A percentile compares a stretch with the other conserved stretches of the same genome.
Conservation (phyloP, 2,329 filamentous ascomycete genomes). For the Salinomyces thailandicus region DNA sequence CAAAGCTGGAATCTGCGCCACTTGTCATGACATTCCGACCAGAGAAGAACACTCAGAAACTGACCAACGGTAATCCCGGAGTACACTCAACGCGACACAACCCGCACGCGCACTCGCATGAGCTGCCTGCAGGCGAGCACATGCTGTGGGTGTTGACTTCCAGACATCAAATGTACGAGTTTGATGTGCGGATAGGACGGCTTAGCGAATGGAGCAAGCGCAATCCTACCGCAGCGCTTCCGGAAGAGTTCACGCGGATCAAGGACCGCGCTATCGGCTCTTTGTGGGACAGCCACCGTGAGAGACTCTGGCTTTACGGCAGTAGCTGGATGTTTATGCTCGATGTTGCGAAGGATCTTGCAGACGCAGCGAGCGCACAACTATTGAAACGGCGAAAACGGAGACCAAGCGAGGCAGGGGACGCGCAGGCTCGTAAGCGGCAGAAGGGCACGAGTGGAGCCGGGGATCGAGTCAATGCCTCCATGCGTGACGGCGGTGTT, state of each 20-base stretch:
- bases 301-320: slow-evolving; percentile 79
- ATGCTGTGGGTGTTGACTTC: slow-evolving; percentile 52
- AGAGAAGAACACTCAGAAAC: slow-evolving; percentile 13
- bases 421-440: slow-evolving; percentile 16
- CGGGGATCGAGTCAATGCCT: slow-evolving; percentile 40
- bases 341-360: slow-evolving; percentile 63
- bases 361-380: background rate
- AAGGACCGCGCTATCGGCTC: slow-evolving; percentile 74
- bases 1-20: slow-evolving; percentile 35
- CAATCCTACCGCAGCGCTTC: slow-evolving; percentile 67
- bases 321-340: slow-evolving; percentile 85
- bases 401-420: slow-evolving; percentile 18
- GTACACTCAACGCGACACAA: slow-evolving; percentile 41
- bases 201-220: slow-evolving; percentile 77
- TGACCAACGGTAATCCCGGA: slow-evolving; percentile 36
- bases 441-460: slow-evolving; percentile 43
- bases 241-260: slow-evolving; percentile 60
- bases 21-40: slow-evolving; percentile 40
- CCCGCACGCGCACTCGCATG: slow-evolving; percentile 45
- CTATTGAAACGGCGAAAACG: slow-evolving; percentile 6
- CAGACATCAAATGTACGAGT: slow-evolving; percentile 60
- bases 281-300: slow-evolving; percentile 59
- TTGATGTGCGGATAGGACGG: slow-evolving; percentile 65
- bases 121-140: slow-evolving; percentile 44
- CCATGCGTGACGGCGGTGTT: slow-evolving; percentile 20